Evolutionary conservation across 2,329 filamentous ascomycete species (phyloP), one percentile per base, ranked within the genome.

Genomic region (Paraphoma sp.): DNA sequence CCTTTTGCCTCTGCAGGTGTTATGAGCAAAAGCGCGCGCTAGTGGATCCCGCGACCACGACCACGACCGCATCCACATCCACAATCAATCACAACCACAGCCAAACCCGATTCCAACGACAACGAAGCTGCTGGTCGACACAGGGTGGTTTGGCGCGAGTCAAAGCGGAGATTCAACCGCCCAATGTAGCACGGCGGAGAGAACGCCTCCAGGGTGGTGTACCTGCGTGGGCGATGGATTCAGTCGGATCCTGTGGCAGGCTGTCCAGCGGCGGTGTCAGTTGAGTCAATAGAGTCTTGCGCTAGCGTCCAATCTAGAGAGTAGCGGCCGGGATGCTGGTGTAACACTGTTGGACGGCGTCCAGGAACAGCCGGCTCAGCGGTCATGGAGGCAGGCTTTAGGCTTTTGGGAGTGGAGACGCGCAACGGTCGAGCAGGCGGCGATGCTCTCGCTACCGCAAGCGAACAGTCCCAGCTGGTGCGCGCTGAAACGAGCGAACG

Each of bases 31-130:
- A 23, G 23, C 23, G 23, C 23, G 23, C 23, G 23, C 23, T 23
- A 23, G 23, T 23, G 23, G 23, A 23, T 23, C 2, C 23, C 23
- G 5, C 23, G 2, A 23, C 23, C 23, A 23, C 23, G 5, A 23
- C 23, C 23, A 23, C 23, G 23, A 23, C 23, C 23, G 5, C 52
- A 55, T 65, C 63, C 57, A 64, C 60, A 67, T 59, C 51, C 64
- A 65, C n/a, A n/a, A n/a, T n/a, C n/a, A n/a, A n/a, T n/a, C n/a
- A 23, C 52, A 55, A 67, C 63, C 57, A 64, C 60, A 67, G 59
- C 51, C 64, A 65, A 65, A 54, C n/a, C n/a, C n/a, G n/a, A n/a
- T n/a, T 59, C 57, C 56, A 56, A 65, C 65, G 56, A 65, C 51
- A 49, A 48, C 33, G 17, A 58, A 23, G 16, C 31, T 23, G 45